Evolutionary conservation across 768 basidiomycete species (phyloP).

Genomic region (Kwoniella botswanensis): DNA sequence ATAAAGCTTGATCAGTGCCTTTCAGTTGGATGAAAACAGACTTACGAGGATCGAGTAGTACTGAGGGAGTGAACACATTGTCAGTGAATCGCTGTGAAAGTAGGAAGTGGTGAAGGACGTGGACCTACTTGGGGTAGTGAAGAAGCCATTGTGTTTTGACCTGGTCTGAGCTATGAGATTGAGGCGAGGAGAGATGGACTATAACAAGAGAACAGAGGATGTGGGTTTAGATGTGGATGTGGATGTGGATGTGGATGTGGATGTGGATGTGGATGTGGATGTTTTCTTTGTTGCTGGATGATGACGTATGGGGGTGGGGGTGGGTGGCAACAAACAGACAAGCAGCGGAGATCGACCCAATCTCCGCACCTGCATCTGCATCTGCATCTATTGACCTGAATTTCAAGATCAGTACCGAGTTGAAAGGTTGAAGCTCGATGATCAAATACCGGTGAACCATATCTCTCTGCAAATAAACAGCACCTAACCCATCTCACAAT

Average conservation of each 20-base stretch:
- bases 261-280: background rate
- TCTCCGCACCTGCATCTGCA: too few relatives aligned
- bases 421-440: too few relatives aligned
- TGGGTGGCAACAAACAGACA: constrained; percentile 12
- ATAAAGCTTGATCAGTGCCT: too few relatives aligned
- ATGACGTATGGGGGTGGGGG: constrained; percentile 19
- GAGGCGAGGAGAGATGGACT: background rate
- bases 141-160: constrained; percentile 29
- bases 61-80: constrained; percentile 8
- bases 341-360: too few relatives aligned
- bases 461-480: background rate
- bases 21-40: background rate
- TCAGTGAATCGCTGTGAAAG: constrained; percentile 17
- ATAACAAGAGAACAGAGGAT: background rate
- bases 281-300: background rate
- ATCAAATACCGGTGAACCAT: too few relatives aligned
- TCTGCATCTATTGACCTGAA: too few relatives aligned
- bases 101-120: background rate
- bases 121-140: constrained; percentile 42
- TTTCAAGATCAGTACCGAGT: too few relatives aligned
- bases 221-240: background rate
- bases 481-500: background rate
- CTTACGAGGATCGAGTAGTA: constrained; percentile 51
- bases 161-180: background rate
- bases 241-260: background rate